A percentile compares a stretch with the other conserved stretches of the same genome.
Evolutionary conservation across 805 yeast genomes (phyloP).

Genomic region (Candida sakaeoensis): DNA sequence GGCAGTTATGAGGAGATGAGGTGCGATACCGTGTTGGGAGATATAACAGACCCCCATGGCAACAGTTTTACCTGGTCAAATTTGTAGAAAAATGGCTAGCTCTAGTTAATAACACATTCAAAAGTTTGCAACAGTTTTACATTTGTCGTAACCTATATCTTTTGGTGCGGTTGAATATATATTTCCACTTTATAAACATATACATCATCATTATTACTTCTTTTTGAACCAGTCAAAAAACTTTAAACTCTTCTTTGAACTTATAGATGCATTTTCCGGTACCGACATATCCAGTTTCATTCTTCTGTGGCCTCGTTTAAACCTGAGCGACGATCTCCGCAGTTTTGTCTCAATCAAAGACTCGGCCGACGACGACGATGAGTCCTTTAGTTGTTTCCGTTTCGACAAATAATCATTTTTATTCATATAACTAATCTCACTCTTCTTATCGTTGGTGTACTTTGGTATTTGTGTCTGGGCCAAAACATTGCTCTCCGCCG

Average conservation of each 20-base stretch:
- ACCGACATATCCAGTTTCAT: slow-evolving; percentile 2
- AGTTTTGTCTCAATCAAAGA: slow-evolving; percentile 2
- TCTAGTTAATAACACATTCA: not conserved
- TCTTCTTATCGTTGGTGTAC: not conserved
- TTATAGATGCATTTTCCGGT: slow-evolving; percentile 4
- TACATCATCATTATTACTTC: slow-evolving; percentile 2
- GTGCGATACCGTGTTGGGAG: slow-evolving; percentile 1
- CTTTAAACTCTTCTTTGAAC: slow-evolving; percentile 8
- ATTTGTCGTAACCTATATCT: not conserved
- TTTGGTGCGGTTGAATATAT: not conserved
- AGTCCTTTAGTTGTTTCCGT: not conserved
- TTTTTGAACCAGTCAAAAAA: slow-evolving; percentile 11
- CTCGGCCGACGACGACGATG: not conserved
- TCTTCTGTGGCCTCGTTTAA: not conserved
- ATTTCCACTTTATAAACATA: not conserved
- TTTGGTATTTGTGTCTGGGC: slow-evolving; percentile 10
- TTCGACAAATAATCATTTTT: slow-evolving; percentile 3
- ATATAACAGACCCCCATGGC: slow-evolving; percentile 1
- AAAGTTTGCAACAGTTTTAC: not conserved
- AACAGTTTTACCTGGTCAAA: slow-evolving; percentile 7
- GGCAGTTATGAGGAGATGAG: slow-evolving; percentile 4
- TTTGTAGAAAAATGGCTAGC: not conserved
- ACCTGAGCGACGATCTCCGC: slow-evolving; percentile 2
- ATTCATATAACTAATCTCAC: slow-evolving; percentile 6
- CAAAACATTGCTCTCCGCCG: slow-evolving; percentile 5